A percentile compares a stretch with the other conserved stretches of the same genome.
Conservation (phyloP, 345 rosid species). For the Salix viminalis region DNA sequence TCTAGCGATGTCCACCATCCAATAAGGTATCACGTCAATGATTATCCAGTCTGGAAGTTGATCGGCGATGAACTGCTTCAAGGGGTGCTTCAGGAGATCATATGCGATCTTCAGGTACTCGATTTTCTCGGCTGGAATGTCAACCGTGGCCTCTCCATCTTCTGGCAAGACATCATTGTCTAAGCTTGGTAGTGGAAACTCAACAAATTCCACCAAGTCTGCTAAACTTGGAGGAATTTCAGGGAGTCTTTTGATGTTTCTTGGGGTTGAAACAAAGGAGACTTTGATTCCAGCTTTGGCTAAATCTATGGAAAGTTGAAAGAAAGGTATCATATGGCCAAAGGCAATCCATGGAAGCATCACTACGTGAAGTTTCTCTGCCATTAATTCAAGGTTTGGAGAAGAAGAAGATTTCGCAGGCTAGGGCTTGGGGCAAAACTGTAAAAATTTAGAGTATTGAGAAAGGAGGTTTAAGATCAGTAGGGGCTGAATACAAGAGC, state of each 20-base stretch:
- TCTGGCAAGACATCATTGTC: conserved; percentile 6
- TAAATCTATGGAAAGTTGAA: conserved; percentile 16
- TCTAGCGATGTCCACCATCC: conserved; percentile 19
- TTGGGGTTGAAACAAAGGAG: conserved; percentile 22
- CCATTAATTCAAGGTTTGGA: conserved; percentile 2
- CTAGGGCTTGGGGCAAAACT: too few species aligned
- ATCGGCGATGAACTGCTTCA: conserved; percentile 1
- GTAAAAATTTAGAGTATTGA: not conserved
- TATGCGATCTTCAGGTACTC: conserved; percentile 24
- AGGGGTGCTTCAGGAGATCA: conserved; percentile 27
- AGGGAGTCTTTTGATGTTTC: conserved; percentile 25
- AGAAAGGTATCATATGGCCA: conserved; percentile 22
- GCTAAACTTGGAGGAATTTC: conserved; percentile 14
- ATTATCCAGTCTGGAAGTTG: conserved; percentile 28
- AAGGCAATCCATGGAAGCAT: conserved; percentile 29
- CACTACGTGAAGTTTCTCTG: conserved; percentile 11
- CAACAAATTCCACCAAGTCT: not conserved
- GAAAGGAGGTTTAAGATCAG: not conserved
- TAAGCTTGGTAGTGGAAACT: conserved; percentile 20
- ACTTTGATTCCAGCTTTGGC: conserved; percentile 20
- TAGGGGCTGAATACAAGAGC: not conserved
- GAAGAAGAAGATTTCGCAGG: not conserved
- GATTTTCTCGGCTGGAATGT: conserved; percentile 19
- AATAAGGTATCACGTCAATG: conserved; percentile 15
- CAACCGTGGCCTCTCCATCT: conserved; percentile 35